Percentiles rank a stretch among this genome's conserved stretches.
Evolutionary conservation across 2,329 filamentous ascomycete genomes (phyloP).

Genomic region (Lachnellula arida): DNA sequence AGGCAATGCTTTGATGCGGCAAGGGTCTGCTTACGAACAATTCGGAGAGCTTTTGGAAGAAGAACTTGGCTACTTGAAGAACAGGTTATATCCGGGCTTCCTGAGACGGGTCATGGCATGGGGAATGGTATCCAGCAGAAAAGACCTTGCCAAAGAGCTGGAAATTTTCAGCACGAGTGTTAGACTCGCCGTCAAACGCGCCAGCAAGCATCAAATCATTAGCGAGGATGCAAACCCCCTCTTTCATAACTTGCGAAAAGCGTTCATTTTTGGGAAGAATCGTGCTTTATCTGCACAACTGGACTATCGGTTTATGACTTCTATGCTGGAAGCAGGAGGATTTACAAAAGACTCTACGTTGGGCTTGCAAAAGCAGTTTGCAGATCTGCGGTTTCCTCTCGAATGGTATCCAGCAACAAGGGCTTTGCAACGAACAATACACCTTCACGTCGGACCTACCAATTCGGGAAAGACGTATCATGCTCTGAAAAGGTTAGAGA

Average conservation of each 20-base stretch:
- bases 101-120: slow-evolving; percentile 1
- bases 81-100: neutral
- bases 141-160: slow-evolving; percentile 14
- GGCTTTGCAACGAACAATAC: slow-evolving; percentile 72
- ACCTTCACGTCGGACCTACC: slow-evolving; percentile 92
- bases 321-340: slow-evolving; percentile 48
- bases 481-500: slow-evolving; percentile 79
- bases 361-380: slow-evolving; percentile 52
- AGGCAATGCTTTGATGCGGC: neutral
- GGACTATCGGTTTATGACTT: slow-evolving; percentile 61
- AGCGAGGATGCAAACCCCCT: slow-evolving; percentile 19
- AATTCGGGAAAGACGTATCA: slow-evolving; percentile 98
- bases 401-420: slow-evolving; percentile 92
- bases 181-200: slow-evolving; percentile 10
- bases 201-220: slow-evolving; percentile 8
- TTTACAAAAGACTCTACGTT: slow-evolving; percentile 46
- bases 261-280: slow-evolving; percentile 51
- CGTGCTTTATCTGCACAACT: slow-evolving; percentile 53
- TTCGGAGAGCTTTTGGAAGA: slow-evolving; percentile 2
- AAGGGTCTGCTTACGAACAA: slow-evolving; percentile 2
- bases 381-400: slow-evolving; percentile 81
- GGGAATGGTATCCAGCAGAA: slow-evolving; percentile 14
- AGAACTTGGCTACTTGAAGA: neutral
- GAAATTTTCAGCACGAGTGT: slow-evolving; percentile 9
- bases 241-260: slow-evolving; percentile 44